Percentiles rank a stretch among this genome's conserved stretches.
Conservation (phyloP, 768 basidiomycete genomes). For the Mrakia blollopis region DNA sequence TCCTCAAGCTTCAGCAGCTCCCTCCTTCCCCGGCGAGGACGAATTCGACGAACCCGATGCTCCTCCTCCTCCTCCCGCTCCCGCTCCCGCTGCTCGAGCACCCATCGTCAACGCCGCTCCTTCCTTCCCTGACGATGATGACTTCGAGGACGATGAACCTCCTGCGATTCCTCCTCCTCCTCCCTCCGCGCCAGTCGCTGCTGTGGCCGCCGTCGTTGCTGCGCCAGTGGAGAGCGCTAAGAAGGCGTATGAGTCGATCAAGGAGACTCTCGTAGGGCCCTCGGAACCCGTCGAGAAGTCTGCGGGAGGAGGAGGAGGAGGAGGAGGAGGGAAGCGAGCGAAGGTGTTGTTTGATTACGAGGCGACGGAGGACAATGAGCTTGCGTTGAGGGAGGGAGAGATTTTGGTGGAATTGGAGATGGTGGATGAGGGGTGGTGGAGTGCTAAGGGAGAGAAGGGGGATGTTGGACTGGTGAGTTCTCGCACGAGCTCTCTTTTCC, state of each 20-base stretch:
- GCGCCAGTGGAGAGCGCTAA: conserved; percentile 4
- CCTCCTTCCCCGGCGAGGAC: conserved; percentile 22
- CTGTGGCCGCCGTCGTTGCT: background rate
- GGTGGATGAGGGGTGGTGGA: conserved; percentile 86
- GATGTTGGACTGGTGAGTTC: conserved; percentile 61
- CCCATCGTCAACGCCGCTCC: conserved; percentile 12
- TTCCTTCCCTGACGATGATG: conserved; percentile 41
- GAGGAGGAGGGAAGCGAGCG: conserved; percentile 57
- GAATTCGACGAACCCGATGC: conserved; percentile 32
- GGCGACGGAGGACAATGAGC: conserved; percentile 74
- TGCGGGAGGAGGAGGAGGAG: conserved; percentile 34
- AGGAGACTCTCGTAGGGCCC: conserved; percentile 11
- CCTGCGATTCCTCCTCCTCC: conserved; percentile 10
- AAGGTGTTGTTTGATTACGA: conserved; percentile 78
- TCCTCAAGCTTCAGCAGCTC: conserved; percentile 8
- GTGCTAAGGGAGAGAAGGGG: conserved; percentile 63
- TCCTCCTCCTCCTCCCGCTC: conserved; percentile 43
- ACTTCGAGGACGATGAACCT: conserved; percentile 39
- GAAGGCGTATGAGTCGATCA: conserved; percentile 9
- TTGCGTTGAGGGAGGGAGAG: conserved; percentile 44
- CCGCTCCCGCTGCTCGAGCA: conserved; percentile 31
- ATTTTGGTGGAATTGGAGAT: conserved; percentile 70
- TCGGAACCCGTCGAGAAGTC: background rate
- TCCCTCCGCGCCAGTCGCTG: background rate
- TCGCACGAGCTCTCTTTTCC: background rate